These are phyloP conservation scores for Babesia divergens DNA, from an alignment of 169 alveolate species.

Conservation along the genomic window DNA sequence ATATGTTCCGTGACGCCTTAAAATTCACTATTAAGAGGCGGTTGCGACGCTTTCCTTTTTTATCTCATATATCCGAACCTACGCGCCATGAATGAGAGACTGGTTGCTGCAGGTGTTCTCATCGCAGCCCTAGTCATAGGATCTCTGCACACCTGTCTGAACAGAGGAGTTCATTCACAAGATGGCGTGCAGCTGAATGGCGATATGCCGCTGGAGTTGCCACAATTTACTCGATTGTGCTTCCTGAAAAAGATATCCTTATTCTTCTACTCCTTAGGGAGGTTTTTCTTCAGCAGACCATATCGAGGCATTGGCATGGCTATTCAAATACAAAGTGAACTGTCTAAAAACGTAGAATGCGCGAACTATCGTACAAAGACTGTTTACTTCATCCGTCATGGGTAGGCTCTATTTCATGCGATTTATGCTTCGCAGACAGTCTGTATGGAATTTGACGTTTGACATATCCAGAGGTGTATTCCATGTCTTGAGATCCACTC, in stretches of 20 bases:
- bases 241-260: not conserved
- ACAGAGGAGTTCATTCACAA: not conserved
- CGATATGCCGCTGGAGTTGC: not conserved
- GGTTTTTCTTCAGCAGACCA: not conserved
- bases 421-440: constrained; percentile 23
- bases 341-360: not conserved
- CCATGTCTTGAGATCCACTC: not conserved
- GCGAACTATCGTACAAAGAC: constrained; percentile 13
- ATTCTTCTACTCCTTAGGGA: not conserved
- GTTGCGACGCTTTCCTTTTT: too few relatives aligned
- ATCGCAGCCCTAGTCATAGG: not conserved
- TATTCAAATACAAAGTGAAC: not conserved
- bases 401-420: not conserved
- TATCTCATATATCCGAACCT: not conserved
- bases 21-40: too few relatives aligned
- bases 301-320: not conserved
- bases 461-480: not conserved
- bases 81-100: not conserved
- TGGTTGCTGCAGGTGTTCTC: not conserved
- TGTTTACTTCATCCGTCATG: constrained; percentile 59
- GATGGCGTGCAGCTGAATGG: not conserved
- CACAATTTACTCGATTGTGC: not conserved
- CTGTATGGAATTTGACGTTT: constrained; percentile 47
- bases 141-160: not conserved
- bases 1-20: too few relatives aligned